phyloP scores from a whole-genome alignment of 1,284 basidiomycete species.

The Laetiporus sulphureus region DNA sequence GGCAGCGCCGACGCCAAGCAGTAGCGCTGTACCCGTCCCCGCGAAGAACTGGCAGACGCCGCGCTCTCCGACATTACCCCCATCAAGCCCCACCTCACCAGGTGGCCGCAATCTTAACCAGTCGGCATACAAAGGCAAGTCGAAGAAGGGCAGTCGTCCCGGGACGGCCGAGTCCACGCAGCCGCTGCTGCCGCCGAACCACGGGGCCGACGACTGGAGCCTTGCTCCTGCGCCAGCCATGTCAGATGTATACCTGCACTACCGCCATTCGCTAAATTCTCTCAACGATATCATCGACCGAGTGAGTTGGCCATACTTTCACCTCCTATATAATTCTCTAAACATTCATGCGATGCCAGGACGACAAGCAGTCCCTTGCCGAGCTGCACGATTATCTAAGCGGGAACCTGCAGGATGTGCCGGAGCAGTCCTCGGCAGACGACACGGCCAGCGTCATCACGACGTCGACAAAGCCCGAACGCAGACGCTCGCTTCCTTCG shows the following conservation, averaged over 20 bases:
- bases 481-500: constrained; percentile 64
- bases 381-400: constrained; percentile 68
- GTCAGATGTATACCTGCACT: constrained; percentile 62
- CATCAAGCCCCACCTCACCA: constrained; percentile 3
- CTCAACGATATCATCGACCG: constrained; percentile 69
- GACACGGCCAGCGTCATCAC: constrained; percentile 11
- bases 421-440: constrained; percentile 10
- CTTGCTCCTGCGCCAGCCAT: constrained; percentile 7
- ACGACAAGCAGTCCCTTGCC: constrained; percentile 64
- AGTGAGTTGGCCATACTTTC: constrained; percentile 36
- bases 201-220: constrained; percentile 14
- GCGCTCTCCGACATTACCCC: neutral
- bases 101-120: constrained; percentile 40
- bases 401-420: constrained; percentile 22
- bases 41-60: neutral
- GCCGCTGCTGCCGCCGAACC: constrained; percentile 36
- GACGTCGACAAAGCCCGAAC: constrained; percentile 35
- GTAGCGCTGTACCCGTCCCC: constrained; percentile 12
- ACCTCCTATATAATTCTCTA: neutral
- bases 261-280: constrained; percentile 71
- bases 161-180: constrained; percentile 51
- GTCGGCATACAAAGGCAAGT: constrained; percentile 29
- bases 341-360: constrained; percentile 33
- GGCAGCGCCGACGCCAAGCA: constrained; percentile 31
- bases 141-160: constrained; percentile 35